Evolutionary conservation across 192 early-diverging fungal genomes (phyloP), one percentile per base, ranked within the genome.

Genomic region (Chytriomyces confervae): DNA sequence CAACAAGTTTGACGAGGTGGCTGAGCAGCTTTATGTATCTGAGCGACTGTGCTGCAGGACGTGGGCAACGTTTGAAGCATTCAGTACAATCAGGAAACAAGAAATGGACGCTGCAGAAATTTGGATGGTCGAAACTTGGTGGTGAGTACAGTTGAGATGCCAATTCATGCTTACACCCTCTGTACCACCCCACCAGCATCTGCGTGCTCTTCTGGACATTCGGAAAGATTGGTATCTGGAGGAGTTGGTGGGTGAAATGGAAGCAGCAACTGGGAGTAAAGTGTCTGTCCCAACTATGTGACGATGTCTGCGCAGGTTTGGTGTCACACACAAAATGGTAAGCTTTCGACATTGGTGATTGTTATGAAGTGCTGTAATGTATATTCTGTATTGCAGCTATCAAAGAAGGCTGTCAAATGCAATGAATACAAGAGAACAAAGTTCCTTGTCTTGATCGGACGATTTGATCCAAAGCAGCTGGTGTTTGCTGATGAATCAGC

Each of bases 401-500:
- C 29, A 47, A 13, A 48, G 10, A 11, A 47, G 16, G 66, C 48
- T 46, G 24, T 16, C 4, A 16, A 69, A 20, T 47, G 48, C 2
- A 69, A 69, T 46, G 66, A 69, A 46, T 11, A 16, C 2, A 0
- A 69, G 48, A n/a, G 66, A 7, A 20, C 43, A 13, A 13, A 29
- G 10, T 69, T 69, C 44, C 45, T 69, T n/a, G 43, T 47, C 18
- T 69, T 48, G 29, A 69, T 69, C 0, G 23, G 23, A 43, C 66
- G 44, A 16, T 69, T 69, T 43, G 11, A 24, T 47, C 66, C 5
- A n/a, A 46, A 69, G 11, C 13, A 69, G 16, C 45, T 69, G 11
- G 45, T 69, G 16, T 69, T 69, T 43, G n/a, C 43, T 50, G 66
- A 69, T 47, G 66, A 69, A 47, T 29, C 66, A 13, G 48, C 66